Percentiles rank a stretch among this genome's conserved stretches.
phyloP scores from a whole-genome alignment of 2,329 filamentous ascomycete species.

The Cercospora citrullina region DNA sequence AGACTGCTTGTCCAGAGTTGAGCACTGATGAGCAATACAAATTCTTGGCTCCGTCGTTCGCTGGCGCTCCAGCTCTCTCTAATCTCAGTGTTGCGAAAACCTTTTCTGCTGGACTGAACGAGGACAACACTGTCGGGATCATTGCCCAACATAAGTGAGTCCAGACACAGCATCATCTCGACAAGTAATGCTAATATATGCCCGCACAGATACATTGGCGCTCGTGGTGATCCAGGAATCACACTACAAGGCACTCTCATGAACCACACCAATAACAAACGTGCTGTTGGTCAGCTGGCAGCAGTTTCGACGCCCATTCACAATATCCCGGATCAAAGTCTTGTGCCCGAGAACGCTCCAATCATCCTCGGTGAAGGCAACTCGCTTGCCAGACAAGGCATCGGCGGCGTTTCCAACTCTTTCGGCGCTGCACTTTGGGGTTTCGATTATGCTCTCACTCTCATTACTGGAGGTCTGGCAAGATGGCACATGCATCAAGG shows the following conservation, averaged over 20 bases:
- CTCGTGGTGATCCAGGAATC: constrained; percentile 53
- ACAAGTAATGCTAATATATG: constrained; percentile 2
- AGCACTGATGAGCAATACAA: constrained; percentile 45
- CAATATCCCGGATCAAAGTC: constrained; percentile 52
- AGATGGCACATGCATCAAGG: constrained; percentile 66
- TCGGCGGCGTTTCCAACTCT: constrained; percentile 61
- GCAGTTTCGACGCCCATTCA: constrained; percentile 49
- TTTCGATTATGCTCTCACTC: constrained; percentile 62
- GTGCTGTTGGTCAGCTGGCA: constrained; percentile 1
- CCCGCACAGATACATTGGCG: constrained; percentile 62
- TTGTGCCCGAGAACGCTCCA: constrained; percentile 47
- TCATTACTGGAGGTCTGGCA: constrained; percentile 56
- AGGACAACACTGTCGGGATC: constrained; percentile 52
- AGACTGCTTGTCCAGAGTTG: constrained; percentile 54
- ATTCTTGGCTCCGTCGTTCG: constrained; percentile 61
- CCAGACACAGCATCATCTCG: not conserved
- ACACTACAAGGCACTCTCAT: constrained; percentile 63
- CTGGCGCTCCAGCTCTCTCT: constrained; percentile 47
- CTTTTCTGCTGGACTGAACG: constrained; percentile 55
- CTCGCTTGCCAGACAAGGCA: constrained; percentile 62
- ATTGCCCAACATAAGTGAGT: constrained; percentile 62
- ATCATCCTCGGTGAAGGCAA: constrained; percentile 64
- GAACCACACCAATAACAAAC: constrained; percentile 57
- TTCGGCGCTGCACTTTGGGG: constrained; percentile 67
- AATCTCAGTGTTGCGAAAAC: constrained; percentile 52